A percentile compares a stretch with the other conserved stretches of the same genome.
Conservation (phyloP, 169 alveolate species). For the Plasmodium coatneyi region DNA sequence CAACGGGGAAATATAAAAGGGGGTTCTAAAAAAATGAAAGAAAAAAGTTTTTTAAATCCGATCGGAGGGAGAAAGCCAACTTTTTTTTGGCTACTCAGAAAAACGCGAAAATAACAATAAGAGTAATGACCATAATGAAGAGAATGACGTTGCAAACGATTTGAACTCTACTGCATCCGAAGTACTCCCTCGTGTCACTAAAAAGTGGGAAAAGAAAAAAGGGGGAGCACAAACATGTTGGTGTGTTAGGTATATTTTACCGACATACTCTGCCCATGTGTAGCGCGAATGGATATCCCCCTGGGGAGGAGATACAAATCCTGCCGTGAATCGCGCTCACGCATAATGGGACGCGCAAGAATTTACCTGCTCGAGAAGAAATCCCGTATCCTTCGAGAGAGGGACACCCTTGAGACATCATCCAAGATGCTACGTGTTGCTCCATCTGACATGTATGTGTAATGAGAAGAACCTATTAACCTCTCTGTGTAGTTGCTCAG, state of each 20-base stretch:
- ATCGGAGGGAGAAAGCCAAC: background rate
- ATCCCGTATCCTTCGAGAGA: constrained; percentile 35
- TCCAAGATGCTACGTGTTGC: background rate
- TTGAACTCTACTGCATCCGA: constrained; percentile 35
- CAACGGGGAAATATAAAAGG: background rate
- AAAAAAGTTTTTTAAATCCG: background rate
- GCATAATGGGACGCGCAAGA: background rate
- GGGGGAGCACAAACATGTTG: background rate
- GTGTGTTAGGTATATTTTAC: background rate
- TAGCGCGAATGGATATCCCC: background rate
- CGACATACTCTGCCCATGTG: background rate
- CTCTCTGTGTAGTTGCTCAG: constrained; percentile 59
- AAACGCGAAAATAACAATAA: constrained; percentile 25
- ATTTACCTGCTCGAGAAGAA: constrained; percentile 25
- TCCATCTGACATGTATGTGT: constrained; percentile 21
- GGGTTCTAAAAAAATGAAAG: background rate
- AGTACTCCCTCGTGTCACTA: constrained; percentile 6
- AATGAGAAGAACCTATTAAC: constrained; percentile 37
- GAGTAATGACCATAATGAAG: constrained; percentile 12
- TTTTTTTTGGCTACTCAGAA: background rate
- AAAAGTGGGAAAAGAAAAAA: constrained; percentile 8
- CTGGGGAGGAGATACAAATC: background rate
- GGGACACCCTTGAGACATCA: background rate
- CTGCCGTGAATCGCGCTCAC: background rate
- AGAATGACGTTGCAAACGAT: constrained; percentile 33